Conservation (phyloP, 176 grass and related monocot species). For the Stipa capillata region DNA sequence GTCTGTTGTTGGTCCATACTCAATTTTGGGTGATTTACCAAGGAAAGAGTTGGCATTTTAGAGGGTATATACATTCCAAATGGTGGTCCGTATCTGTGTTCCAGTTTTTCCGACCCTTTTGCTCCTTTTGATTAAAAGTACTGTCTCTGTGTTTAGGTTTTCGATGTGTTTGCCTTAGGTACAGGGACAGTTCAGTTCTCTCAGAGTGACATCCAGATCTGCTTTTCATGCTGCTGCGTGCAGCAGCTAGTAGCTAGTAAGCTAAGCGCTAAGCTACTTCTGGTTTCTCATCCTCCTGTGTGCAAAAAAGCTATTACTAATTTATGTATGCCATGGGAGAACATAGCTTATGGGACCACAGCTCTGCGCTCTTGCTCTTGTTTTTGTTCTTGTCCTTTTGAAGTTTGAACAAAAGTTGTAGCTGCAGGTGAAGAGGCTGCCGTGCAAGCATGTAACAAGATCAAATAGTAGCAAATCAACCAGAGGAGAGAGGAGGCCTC, state of each 20-base stretch:
- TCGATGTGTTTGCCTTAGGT: slow-evolving; percentile 33
- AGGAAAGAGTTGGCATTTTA: no score
- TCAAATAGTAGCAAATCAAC: not conserved
- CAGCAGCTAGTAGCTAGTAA: slow-evolving; percentile 4
- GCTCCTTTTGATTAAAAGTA: slow-evolving; percentile 46
- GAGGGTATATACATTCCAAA: no score
- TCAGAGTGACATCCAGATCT: slow-evolving; percentile 2
- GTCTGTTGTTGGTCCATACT: no score
- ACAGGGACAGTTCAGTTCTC: slow-evolving; percentile 16
- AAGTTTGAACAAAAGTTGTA: slow-evolving; percentile 9
- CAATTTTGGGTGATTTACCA: no score
- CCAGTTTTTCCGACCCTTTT: no score
- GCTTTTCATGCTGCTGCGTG: slow-evolving; percentile 25
- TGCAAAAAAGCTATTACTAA: not conserved
- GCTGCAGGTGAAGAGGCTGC: not conserved
- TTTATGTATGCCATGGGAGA: not conserved
- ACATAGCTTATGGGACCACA: not conserved
- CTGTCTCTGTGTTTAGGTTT: slow-evolving; percentile 28
- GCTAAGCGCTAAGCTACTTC: not conserved
- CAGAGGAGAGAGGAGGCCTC: not conserved
- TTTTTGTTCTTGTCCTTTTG: not conserved
- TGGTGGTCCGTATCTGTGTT: no score
- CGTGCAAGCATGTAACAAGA: not conserved
- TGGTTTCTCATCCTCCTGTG: not conserved
- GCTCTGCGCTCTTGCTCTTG: not conserved